phyloP scores from a whole-genome alignment of 2,329 filamentous ascomycete genomes.

The Ophiocordyceps camponoti-leonardi region DNA sequence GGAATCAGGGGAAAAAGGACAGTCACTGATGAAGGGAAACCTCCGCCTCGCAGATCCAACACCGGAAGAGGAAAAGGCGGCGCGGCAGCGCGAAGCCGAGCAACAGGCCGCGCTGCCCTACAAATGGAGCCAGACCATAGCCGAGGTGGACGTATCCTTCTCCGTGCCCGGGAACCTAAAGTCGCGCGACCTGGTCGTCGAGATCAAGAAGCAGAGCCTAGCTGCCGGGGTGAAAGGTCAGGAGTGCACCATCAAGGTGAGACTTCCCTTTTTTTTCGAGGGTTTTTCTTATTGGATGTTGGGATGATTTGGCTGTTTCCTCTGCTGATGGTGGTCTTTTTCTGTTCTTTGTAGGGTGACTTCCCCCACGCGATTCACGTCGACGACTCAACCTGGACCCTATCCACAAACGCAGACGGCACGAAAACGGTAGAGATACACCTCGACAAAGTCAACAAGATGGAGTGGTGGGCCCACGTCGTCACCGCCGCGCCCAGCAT shows the following conservation, averaged over 20 bases:
- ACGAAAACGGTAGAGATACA: conserved; percentile 57
- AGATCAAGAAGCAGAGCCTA: conserved; percentile 63
- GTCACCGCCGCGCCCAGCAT: conserved; percentile 76
- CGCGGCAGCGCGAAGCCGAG: conserved; percentile 54
- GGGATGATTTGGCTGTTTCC: too few relatives aligned
- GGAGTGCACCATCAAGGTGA: conserved; percentile 64
- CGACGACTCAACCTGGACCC: conserved; percentile 91
- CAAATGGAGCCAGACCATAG: conserved; percentile 92
- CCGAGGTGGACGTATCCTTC: conserved; percentile 67
- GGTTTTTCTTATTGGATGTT: too few relatives aligned
- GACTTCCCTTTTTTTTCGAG: conserved; percentile 5
- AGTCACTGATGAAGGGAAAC: too few relatives aligned
- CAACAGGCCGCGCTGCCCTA: conserved; percentile 89
- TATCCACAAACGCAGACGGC: conserved; percentile 55
- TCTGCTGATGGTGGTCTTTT: too few relatives aligned
- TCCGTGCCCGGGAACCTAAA: conserved; percentile 69
- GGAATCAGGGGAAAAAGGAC: too few relatives aligned
- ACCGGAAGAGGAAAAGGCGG: conserved; percentile 38
- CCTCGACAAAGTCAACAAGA: conserved; percentile 90
- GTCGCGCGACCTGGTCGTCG: conserved; percentile 66
- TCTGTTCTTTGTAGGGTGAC: conserved; percentile 44
- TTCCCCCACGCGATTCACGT: conserved; percentile 63
- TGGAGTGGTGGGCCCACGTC: conserved; percentile 97
- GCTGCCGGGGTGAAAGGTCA: conserved; percentile 78
- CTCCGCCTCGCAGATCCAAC: conserved; percentile 20